A percentile compares a stretch with the other conserved stretches of the same genome.
Evolutionary conservation across 768 basidiomycete genomes (phyloP).

Genomic region (Mrakia blollopis): DNA sequence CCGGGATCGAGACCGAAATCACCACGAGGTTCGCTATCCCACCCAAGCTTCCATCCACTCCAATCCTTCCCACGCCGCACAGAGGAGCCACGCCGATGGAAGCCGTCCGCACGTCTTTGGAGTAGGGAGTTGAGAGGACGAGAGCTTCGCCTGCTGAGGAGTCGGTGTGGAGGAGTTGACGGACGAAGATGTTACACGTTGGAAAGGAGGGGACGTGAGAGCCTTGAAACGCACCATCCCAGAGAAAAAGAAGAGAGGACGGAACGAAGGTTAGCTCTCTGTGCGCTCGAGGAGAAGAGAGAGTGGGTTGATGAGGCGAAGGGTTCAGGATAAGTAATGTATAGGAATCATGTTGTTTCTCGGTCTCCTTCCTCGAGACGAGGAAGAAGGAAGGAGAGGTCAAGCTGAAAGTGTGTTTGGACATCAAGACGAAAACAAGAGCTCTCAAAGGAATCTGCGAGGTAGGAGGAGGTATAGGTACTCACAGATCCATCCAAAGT

Average conservation of each 20-base stretch:
- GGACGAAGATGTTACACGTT: constrained; percentile 2
- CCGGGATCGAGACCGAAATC: constrained; percentile 66
- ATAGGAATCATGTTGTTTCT: background rate
- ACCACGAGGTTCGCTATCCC: constrained; percentile 66
- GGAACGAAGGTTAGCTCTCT: background rate
- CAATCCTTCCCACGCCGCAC: constrained; percentile 2
- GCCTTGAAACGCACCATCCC: background rate
- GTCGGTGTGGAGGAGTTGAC: background rate
- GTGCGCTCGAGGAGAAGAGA: background rate
- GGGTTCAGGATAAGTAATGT: constrained; percentile 6
- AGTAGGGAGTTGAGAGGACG: background rate
- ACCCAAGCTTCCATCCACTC: background rate
- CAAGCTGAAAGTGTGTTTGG: background rate
- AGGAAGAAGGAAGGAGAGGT: background rate
- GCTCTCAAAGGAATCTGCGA: background rate
- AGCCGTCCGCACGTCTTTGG: background rate
- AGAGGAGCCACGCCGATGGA: constrained; percentile 8
- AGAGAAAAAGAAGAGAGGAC: background rate
- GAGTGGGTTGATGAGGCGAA: background rate
- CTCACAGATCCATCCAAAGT: background rate
- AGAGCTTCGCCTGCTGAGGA: background rate
- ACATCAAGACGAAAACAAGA: background rate
- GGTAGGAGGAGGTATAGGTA: background rate
- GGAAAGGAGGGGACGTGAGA: constrained; percentile 10
- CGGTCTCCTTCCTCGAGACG: background rate